Conservation (phyloP, 2,329 filamentous ascomycete genomes). For the Aspergillus vadensis region DNA sequence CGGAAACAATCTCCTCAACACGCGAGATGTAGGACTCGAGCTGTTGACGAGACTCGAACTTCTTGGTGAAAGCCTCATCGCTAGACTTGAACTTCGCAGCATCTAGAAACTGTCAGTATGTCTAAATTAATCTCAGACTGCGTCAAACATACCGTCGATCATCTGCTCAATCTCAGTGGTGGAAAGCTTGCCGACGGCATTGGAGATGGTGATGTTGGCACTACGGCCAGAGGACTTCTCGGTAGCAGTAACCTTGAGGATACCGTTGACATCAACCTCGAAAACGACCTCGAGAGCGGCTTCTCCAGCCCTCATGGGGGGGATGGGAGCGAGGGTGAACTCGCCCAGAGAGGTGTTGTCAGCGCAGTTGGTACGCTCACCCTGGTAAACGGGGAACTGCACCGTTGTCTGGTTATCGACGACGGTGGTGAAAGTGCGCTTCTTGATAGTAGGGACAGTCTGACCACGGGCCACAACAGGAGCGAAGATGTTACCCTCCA, state of each 20-base stretch:
- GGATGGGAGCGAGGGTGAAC: constrained; percentile 90
- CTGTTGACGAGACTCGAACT: constrained; percentile 98
- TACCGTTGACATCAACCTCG: constrained; percentile 99
- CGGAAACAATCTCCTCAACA: constrained; percentile 97
- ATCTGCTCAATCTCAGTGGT: constrained; percentile 94
- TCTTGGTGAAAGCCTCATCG: constrained; percentile 99
- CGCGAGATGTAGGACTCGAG: constrained; percentile 98
- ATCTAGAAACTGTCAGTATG: constrained; percentile 51
- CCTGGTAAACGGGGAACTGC: constrained; percentile 91
- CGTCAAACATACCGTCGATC: constrained; percentile 68
- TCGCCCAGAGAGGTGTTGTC: constrained; percentile 98
- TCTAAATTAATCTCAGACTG: not conserved
- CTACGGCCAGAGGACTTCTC: constrained; percentile 98
- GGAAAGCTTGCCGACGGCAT: constrained; percentile 98
- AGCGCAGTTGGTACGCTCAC: constrained; percentile 96
- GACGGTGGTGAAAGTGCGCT: constrained; percentile 81
- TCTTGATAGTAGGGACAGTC: constrained; percentile 79
- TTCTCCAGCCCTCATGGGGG: constrained; percentile 86
- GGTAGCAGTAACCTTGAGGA: constrained; percentile 97
- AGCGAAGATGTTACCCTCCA: constrained; percentile 99
- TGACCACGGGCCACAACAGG: constrained; percentile 81
- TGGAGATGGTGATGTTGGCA: constrained; percentile 99
- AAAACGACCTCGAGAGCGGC: constrained; percentile 97
- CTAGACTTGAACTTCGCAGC: constrained; percentile 98
- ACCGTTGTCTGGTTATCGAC: constrained; percentile 72